A percentile compares a stretch with the other conserved stretches of the same genome.
These are phyloP conservation scores for Saturnispora halmiae DNA, from an alignment of 805 yeast species.

Conservation along the genomic window DNA sequence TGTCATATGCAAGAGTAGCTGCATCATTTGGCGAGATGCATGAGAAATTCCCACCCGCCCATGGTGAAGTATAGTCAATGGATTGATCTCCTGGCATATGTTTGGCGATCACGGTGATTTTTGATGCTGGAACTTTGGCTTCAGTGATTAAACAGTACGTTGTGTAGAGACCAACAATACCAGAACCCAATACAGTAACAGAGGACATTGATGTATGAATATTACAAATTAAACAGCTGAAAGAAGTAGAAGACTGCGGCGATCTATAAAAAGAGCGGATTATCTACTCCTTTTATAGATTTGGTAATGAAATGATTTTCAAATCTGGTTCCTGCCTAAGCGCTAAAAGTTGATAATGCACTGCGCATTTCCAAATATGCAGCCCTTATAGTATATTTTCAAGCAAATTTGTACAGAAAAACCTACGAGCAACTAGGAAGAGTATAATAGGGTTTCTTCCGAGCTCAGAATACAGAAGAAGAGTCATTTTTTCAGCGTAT, in stretches of 20 bases:
- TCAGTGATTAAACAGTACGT: constrained; percentile 39
- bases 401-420: not conserved
- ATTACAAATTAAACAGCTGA: not conserved
- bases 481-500: not conserved
- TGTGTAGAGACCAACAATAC: constrained; percentile 62
- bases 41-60: constrained; percentile 64
- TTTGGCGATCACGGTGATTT: constrained; percentile 54
- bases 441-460: too few species aligned
- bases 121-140: constrained; percentile 30
- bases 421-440: not conserved
- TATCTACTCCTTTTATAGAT: not conserved
- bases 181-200: constrained; percentile 39
- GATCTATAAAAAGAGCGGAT: too few species aligned
- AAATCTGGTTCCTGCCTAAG: not conserved
- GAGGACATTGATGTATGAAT: constrained; percentile 9
- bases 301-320: not conserved
- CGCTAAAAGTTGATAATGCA: not conserved
- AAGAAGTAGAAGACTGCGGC: not conserved
- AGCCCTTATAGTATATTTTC: not conserved
- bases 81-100: constrained; percentile 74
- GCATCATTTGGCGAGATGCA: constrained; percentile 52
- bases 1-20: constrained; percentile 43
- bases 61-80: constrained; percentile 67
- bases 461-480: not conserved
- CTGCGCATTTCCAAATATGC: not conserved